Percentiles rank a stretch among this genome's conserved stretches.
These are phyloP conservation scores for Heimioporus punctisporus DNA, from an alignment of 1,284 basidiomycete species.

Conservation along the genomic window DNA sequence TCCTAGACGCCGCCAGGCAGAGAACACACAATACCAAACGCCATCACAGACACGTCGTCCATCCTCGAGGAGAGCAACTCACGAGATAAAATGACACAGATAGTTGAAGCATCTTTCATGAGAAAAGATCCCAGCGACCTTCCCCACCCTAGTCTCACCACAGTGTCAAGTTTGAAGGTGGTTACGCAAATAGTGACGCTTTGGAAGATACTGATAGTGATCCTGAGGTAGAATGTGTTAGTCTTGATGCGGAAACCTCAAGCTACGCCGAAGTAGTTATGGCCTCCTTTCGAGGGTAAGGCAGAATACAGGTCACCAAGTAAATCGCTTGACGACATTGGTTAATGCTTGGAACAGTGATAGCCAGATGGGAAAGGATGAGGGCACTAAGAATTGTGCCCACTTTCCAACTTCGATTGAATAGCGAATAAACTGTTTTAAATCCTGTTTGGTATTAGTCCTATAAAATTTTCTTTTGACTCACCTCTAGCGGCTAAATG, in stretches of 20 bases:
- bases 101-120: constrained; percentile 14
- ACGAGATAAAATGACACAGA: constrained; percentile 12
- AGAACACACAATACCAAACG: constrained; percentile 6
- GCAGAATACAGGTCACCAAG: constrained; percentile 15
- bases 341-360: neutral
- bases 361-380: constrained; percentile 8
- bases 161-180: constrained; percentile 4
- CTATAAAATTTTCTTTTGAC: too few relatives aligned
- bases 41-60: neutral
- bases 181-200: constrained; percentile 10
- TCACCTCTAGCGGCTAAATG: constrained; percentile 20
- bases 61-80: constrained; percentile 8
- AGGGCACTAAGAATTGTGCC: constrained; percentile 9
- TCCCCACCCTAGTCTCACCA: constrained; percentile 6
- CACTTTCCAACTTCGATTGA: constrained; percentile 19
- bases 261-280: neutral
- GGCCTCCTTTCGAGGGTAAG: neutral
- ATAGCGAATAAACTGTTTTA: constrained; percentile 24
- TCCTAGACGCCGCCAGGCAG: neutral
- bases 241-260: neutral
- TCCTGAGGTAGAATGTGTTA: neutral
- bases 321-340: neutral
- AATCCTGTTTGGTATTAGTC: neutral
- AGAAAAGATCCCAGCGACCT: constrained; percentile 20
- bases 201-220: constrained; percentile 3